Base-by-base conservation (phyloP, 2,329 filamentous ascomycete genomes). In the Pestalotiopsis sp. region DNA sequence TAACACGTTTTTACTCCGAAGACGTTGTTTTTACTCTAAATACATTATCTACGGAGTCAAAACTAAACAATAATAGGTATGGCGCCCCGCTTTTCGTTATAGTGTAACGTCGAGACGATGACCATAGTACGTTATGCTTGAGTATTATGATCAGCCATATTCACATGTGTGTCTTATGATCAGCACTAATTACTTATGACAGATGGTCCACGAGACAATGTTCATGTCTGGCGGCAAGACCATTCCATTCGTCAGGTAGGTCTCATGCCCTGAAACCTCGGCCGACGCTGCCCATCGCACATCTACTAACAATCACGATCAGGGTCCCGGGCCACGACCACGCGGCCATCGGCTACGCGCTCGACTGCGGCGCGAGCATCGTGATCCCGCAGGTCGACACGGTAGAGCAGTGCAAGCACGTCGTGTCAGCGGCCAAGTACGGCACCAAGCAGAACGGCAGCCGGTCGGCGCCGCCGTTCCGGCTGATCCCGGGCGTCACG, bases 361-460 rank as follows among this genome's bases (percentile, higher is more conserved):
- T 86, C 4, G 84, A 85, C 72, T 82, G 82, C 1, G 84, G 84
- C n/a, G 84, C 83, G n/a, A 81, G 78, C 69, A 78, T 86, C 68
- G 76, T 86, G 25, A 69, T 85, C 41, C 84, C 84, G 2, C 84
- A 85, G 75, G 78, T 86, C 67, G 82, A 85, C 45, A 86, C 83
- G 2, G 83, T 84, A 64, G 80, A 80, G 72, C 77, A 86, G 73
- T 82, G 81, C 9, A 79, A 81, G 67, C 79, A 84, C 72, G 77
- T 83, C 41, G 69, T 81, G 20, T 81, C 82, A 2, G 74, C 82
- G 1, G 77, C 83, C 70, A 85, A 85, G 71, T 86, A 80, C 69
- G 83, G 83, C 25, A 76, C 77, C 60, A 77, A 75, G 65, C 72
- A 75, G 65, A 78, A 77, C 25, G 83, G 83, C 64, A 81, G 76